Evolutionary conservation across 192 early-diverging fungal species (phyloP), one percentile per base, ranked within the genome.

Genomic region (Dissophora ornata): DNA sequence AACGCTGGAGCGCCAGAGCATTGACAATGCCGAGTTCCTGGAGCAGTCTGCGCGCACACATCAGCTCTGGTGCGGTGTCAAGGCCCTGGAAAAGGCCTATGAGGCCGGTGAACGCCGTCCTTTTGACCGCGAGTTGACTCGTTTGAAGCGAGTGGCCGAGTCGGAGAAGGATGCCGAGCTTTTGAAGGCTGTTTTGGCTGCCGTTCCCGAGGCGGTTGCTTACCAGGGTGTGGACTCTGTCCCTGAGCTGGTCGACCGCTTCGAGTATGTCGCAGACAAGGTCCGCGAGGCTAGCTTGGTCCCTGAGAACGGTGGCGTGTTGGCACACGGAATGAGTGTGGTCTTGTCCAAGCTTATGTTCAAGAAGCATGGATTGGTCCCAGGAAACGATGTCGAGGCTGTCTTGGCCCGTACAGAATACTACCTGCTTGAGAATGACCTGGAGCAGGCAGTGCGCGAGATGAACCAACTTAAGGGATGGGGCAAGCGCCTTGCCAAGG

Each of bases 381-480:
- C 88, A 55, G 97, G 96, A 29, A 85, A 89, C 53, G 95, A 96
- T 79, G 88, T 92, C 19, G 96, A 98, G 55, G 83, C 96, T 11
- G 82, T 95, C 28, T 80, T 97, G 45, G 88, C 95, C 8, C 88
- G 97, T 26, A 73, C 90, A 10, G 82, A 90, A 59, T 87, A 89
- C 79, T 90, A 92, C 78, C 81, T 98, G 56, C 62, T 83, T 54
- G 85, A 87, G 54, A 87, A 88, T 22, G 93, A 98, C 79, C 73
- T 98, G 57, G 96, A 97, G 46, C 80, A 81, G 57, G 96, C 96
- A 12, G 81, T 93, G 15, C 87, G 97, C 67, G 96, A 98, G 75
- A 78, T 97, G 62, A 97, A 97, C 82, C 95, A 96, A 80, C 82
- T 98, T 48, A 88, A 79, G 44, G 96, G 97, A 10, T 98, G 97